These are phyloP conservation scores for Gaillardinia entomophila DNA, from an alignment of 805 yeast species.

Conservation along the genomic window DNA sequence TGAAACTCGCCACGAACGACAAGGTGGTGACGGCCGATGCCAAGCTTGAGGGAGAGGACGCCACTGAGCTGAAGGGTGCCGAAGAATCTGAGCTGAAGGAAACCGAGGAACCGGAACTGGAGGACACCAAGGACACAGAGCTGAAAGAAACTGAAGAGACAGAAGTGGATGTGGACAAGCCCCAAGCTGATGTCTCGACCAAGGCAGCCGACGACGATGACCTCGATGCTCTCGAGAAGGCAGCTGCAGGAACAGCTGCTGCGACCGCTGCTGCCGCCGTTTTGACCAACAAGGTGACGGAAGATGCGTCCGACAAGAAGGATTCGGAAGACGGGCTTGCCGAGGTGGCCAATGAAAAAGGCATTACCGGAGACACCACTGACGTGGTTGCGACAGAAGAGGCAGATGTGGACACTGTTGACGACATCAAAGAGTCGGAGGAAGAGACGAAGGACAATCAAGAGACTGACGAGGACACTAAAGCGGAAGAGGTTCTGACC, in stretches of 20 bases:
- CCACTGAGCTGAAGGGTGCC: too few relatives aligned
- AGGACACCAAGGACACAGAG: neutral
- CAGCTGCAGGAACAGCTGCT: too few relatives aligned
- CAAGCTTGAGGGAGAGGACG: slow-evolving; percentile 41
- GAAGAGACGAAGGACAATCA: neutral
- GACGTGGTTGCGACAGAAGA: slow-evolving; percentile 2
- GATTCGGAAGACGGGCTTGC: slow-evolving; percentile 1
- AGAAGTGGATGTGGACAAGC: slow-evolving; percentile 10
- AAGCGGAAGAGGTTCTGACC: slow-evolving; percentile 1
- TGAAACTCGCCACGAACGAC: too few relatives aligned
- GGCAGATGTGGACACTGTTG: slow-evolving; percentile 1
- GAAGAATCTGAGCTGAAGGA: slow-evolving; percentile 9
- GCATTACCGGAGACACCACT: neutral
- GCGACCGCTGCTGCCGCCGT: too few relatives aligned
- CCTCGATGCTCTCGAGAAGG: too few relatives aligned
- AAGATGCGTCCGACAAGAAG: neutral
- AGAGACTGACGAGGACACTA: slow-evolving; percentile 1
- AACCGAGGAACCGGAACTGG: slow-evolving; percentile 6
- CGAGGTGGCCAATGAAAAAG: neutral
- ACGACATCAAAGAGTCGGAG: too few relatives aligned
- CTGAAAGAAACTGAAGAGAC: neutral
- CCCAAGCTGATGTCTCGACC: slow-evolving; percentile 7
- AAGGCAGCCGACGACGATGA: slow-evolving; percentile 5
- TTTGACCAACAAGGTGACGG: too few relatives aligned
- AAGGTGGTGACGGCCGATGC: slow-evolving; percentile 35